Conservation (phyloP, 768 basidiomycete species). For the Hysterangium stoloniferum region DNA sequence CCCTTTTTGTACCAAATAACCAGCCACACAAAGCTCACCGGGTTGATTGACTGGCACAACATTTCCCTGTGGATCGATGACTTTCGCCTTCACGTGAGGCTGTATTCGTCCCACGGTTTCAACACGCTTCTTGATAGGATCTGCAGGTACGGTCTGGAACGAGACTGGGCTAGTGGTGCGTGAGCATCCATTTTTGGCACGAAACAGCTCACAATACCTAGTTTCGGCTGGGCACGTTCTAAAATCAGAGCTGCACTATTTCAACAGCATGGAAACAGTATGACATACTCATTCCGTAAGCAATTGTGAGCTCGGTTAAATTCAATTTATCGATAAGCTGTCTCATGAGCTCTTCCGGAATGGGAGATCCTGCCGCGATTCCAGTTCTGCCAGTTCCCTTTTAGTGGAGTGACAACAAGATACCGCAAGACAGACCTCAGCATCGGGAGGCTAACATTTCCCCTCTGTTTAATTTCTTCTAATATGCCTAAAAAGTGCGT, state of each 20-base stretch:
- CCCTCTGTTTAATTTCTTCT: slow-evolving; percentile 51
- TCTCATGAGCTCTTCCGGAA: slow-evolving; percentile 77
- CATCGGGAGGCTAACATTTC: slow-evolving; percentile 36
- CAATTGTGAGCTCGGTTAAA: slow-evolving; percentile 62
- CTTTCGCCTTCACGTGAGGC: slow-evolving; percentile 72
- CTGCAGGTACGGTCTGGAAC: slow-evolving; percentile 67
- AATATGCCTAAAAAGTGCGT: slow-evolving; percentile 78
- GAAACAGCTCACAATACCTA: slow-evolving; percentile 30
- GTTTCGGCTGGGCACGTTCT: slow-evolving; percentile 65
- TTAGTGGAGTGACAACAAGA: not conserved
- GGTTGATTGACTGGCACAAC: slow-evolving; percentile 65
- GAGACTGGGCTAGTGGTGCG: slow-evolving; percentile 56
- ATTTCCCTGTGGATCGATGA: slow-evolving; percentile 51
- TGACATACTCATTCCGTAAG: slow-evolving; percentile 80
- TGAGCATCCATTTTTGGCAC: not conserved
- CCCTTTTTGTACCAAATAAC: slow-evolving; percentile 79
- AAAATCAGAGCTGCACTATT: not conserved
- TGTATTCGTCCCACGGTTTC: slow-evolving; percentile 75
- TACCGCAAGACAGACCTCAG: slow-evolving; percentile 40
- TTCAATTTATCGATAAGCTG: slow-evolving; percentile 60
- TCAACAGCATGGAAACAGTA: slow-evolving; percentile 1
- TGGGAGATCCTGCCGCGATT: slow-evolving; percentile 71
- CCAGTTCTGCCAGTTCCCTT: slow-evolving; percentile 51
- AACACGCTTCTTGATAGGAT: slow-evolving; percentile 64
- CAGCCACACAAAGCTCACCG: slow-evolving; percentile 67